A percentile compares a stretch with the other conserved stretches of the same genome.
phyloP scores from a whole-genome alignment of 2,329 filamentous ascomycete genomes.

The Beauveria scarabaeidicola region DNA sequence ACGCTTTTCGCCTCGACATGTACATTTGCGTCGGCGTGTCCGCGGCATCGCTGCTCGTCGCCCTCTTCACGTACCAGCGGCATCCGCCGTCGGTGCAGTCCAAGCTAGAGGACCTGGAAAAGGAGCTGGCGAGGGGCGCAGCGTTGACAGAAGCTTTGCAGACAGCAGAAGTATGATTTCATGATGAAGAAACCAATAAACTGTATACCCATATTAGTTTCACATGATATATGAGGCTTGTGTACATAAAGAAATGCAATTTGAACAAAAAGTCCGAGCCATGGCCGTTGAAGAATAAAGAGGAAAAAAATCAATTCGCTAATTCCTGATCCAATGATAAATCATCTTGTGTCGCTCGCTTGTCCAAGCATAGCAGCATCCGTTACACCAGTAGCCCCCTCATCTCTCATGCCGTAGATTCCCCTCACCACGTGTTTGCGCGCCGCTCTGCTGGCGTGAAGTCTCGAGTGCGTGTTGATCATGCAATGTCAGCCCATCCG shows the following conservation, averaged over 20 bases:
- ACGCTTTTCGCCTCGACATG: conserved; percentile 16
- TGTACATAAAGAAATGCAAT: not conserved
- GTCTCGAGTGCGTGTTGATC: not conserved
- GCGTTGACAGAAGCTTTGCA: not conserved
- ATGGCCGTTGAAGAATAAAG: not conserved
- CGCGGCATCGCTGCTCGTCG: conserved; percentile 9
- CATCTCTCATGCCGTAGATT: not conserved
- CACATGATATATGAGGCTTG: not conserved
- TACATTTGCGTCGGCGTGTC: conserved; percentile 16
- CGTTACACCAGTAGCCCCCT: not conserved
- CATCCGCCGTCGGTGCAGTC: conserved; percentile 16
- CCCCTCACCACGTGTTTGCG: not conserved
- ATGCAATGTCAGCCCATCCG: not conserved
- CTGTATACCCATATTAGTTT: not conserved
- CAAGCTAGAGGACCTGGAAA: conserved; percentile 19
- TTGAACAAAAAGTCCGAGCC: not conserved
- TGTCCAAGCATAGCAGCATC: not conserved
- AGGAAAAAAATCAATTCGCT: conserved; percentile 1
- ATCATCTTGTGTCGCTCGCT: not conserved
- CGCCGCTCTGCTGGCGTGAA: not conserved
- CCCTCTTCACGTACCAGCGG: conserved; percentile 16
- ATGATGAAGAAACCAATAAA: not conserved
- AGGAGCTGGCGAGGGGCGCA: conserved; percentile 8
- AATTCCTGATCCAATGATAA: conserved; percentile 2
- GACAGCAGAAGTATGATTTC: not conserved